Conservation (phyloP, 1,139 yeast species). For the Yamadazyma diospyri region DNA sequence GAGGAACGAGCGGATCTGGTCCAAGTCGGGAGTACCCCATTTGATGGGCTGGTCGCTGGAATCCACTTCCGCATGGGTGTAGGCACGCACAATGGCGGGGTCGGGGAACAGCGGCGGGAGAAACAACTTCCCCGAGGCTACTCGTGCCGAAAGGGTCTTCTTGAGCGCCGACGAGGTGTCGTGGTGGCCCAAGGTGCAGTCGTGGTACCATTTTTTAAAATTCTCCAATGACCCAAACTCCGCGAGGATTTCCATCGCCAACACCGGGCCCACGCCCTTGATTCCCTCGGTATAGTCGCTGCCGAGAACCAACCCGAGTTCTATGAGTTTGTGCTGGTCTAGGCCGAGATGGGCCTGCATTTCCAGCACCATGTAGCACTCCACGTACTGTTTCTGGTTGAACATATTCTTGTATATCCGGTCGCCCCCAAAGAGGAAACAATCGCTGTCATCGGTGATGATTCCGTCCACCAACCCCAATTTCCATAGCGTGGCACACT, state of each 20-base stretch:
- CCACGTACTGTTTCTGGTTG: conserved; percentile 89
- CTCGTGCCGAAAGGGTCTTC: conserved; percentile 51
- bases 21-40: conserved; percentile 92
- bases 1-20: conserved; percentile 68
- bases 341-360: conserved; percentile 67
- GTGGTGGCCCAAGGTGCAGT: conserved; percentile 19
- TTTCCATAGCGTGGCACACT: conserved; percentile 74
- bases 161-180: conserved; percentile 27
- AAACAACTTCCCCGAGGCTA: conserved; percentile 59
- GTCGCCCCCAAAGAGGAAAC: conserved; percentile 89
- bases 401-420: conserved; percentile 89
- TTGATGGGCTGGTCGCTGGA: conserved; percentile 68
- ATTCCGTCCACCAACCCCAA: conserved; percentile 87
- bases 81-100: conserved; percentile 65
- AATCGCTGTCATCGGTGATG: conserved; percentile 96
- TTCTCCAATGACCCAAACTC: conserved; percentile 56
- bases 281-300: conserved; percentile 94
- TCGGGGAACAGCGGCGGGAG: conserved; percentile 72
- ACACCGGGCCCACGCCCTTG: conserved; percentile 89
- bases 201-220: conserved; percentile 42
- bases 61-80: conserved; percentile 78
- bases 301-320: conserved; percentile 78
- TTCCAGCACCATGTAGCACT: conserved; percentile 65
- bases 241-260: conserved; percentile 89
- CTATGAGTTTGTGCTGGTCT: conserved; percentile 59